phyloP scores from a whole-genome alignment of 257 asterid genomes.

The Sherardia arvensis region DNA sequence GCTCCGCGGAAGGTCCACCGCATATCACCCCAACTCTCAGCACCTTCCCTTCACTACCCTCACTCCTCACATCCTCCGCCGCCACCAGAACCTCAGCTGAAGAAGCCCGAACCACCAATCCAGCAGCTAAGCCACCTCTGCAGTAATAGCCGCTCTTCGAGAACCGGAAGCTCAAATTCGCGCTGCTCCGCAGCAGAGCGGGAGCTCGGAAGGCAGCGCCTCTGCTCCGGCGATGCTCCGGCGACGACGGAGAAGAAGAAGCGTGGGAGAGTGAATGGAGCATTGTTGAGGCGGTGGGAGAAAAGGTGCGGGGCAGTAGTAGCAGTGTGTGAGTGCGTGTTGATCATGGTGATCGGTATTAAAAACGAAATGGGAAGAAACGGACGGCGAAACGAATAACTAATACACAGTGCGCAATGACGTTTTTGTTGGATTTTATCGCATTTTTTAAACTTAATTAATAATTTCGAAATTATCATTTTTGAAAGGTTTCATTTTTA shows the following conservation, averaged over 20 bases:
- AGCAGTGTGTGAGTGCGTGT: slow-evolving; percentile 8
- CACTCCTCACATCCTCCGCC: not conserved
- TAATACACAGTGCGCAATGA: not conserved
- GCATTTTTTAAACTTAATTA: not conserved
- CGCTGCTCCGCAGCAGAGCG: not conserved
- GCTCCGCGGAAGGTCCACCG: slow-evolving; percentile 90
- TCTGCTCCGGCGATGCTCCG: slow-evolving; percentile 9
- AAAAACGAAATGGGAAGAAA: not conserved
- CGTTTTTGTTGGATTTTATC: not conserved
- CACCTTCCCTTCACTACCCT: slow-evolving; percentile 26
- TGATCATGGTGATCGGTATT: not conserved
- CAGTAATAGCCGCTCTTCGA: slow-evolving; percentile 6
- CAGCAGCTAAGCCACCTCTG: slow-evolving; percentile 13
- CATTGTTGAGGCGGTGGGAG: slow-evolving; percentile 13
- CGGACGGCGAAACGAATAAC: not conserved
- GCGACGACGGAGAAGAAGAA: slow-evolving; percentile 1
- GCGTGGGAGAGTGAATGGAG: slow-evolving; percentile 24
- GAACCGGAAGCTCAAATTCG: slow-evolving; percentile 8
- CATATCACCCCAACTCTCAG: slow-evolving; percentile 65
- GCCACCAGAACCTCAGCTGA: slow-evolving; percentile 25
- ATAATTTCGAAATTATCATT: too few species aligned
- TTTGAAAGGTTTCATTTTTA: too few species aligned
- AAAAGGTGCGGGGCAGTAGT: not conserved
- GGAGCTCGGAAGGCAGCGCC: not conserved
- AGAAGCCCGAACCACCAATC: slow-evolving; percentile 27